Evolutionary conservation across 1,139 yeast genomes (phyloP).

Genomic region (Debaryomyces udenii): DNA sequence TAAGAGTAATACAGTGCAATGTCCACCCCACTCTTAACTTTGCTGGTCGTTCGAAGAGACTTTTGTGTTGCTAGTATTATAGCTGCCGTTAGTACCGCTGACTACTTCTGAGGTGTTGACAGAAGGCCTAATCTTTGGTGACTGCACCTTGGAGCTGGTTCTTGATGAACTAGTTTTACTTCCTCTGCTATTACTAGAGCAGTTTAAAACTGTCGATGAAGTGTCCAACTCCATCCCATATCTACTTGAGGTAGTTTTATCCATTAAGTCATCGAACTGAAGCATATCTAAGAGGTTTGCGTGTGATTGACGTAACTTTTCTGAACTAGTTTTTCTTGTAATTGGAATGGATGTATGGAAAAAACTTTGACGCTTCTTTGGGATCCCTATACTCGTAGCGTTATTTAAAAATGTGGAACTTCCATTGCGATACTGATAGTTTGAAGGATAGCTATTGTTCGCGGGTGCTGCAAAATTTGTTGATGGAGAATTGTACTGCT

Average conservation of each 20-base stretch:
- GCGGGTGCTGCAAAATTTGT: conserved; percentile 12
- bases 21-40: background rate
- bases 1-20: background rate
- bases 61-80: background rate
- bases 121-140: conserved; percentile 9
- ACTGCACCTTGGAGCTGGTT: conserved; percentile 10
- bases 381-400: conserved; percentile 1
- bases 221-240: conserved; percentile 34
- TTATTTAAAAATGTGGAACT: background rate
- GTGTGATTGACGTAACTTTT: conserved; percentile 27
- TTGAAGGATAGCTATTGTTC: background rate
- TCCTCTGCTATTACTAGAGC: conserved; percentile 25
- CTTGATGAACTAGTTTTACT: conserved; percentile 16
- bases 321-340: conserved; percentile 21
- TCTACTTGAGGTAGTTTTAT: conserved; percentile 24
- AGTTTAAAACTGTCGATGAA: conserved; percentile 21
- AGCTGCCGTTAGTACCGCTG: background rate
- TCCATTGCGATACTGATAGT: conserved; percentile 6
- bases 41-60: background rate
- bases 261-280: conserved; percentile 24
- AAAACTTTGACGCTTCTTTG: conserved; percentile 13
- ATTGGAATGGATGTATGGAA: conserved; percentile 19
- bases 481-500: conserved; percentile 18
- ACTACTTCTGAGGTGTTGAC: conserved; percentile 11
- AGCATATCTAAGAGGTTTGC: conserved; percentile 26